These are phyloP conservation scores for Diplodia scrobiculata DNA, from an alignment of 2,329 filamentous ascomycete genomes.

Conservation along the genomic window DNA sequence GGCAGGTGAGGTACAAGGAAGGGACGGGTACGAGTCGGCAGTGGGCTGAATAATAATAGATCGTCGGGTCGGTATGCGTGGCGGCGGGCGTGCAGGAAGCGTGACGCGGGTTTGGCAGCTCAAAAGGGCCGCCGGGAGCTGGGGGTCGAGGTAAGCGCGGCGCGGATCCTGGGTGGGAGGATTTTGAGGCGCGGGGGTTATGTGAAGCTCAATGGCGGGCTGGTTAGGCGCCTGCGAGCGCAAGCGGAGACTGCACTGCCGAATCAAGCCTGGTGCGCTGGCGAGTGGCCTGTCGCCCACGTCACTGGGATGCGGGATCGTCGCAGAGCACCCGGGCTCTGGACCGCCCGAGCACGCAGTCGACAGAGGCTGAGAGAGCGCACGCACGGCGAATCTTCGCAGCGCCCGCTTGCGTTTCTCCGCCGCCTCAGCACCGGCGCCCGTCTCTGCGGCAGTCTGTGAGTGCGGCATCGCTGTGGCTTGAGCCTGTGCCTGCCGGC, in stretches of 20 bases:
- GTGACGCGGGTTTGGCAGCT: constrained; percentile 1
- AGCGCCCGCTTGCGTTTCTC: neutral
- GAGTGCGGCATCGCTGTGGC: no score
- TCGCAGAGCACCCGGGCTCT: neutral
- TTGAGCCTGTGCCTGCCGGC: neutral
- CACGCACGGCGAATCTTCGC: constrained; percentile 11
- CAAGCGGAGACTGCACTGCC: constrained; percentile 16
- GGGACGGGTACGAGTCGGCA: neutral
- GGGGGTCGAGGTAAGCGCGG: constrained; percentile 1
- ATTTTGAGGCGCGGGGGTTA: constrained; percentile 20
- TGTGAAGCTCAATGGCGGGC: constrained; percentile 16
- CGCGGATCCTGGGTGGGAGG: constrained; percentile 15
- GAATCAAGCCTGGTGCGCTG: constrained; percentile 20
- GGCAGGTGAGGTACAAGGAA: neutral
- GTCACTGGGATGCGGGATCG: constrained; percentile 16
- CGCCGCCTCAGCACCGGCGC: neutral
- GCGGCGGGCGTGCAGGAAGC: constrained; percentile 1
- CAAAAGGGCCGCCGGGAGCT: constrained; percentile 1
- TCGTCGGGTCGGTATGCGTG: constrained; percentile 2
- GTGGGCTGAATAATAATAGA: constrained; percentile 19
- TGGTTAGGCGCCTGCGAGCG: constrained; percentile 10
- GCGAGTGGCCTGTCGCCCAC: constrained; percentile 20
- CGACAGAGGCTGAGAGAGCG: neutral
- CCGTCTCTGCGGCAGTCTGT: neutral
- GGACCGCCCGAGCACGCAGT: neutral